phyloP scores from a whole-genome alignment of 2,329 filamentous ascomycete genomes.

The Pestalotiopsis sp. region DNA sequence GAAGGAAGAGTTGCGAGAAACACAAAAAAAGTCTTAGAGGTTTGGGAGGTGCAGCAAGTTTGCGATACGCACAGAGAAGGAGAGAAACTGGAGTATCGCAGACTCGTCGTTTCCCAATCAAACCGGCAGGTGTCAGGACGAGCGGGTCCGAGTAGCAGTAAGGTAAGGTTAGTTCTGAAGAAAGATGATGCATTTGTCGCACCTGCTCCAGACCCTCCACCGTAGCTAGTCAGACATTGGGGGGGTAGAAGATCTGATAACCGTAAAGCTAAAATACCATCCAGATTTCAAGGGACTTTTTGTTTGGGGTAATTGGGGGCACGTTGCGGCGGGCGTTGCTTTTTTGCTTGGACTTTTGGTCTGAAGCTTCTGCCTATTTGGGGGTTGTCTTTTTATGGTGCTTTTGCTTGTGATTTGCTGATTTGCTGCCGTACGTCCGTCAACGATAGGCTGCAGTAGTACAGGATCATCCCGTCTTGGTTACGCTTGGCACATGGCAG shows the following conservation, averaged over 20 bases:
- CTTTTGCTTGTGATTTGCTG: neutral
- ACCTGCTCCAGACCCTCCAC: neutral
- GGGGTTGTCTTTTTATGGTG: neutral
- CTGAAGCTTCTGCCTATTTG: neutral
- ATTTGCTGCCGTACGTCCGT: neutral
- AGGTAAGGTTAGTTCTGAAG: neutral
- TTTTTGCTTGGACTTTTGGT: neutral
- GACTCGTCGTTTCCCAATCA: neutral
- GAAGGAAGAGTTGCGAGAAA: neutral
- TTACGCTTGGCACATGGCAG: slow-evolving; percentile 4
- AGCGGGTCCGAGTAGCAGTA: neutral
- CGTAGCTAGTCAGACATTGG: neutral
- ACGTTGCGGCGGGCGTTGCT: neutral
- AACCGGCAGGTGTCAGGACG: neutral
- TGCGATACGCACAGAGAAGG: neutral
- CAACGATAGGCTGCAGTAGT: slow-evolving; percentile 1
- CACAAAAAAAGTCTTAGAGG: neutral
- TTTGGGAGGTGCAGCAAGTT: neutral
- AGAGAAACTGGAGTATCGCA: neutral
- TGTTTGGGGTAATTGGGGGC: neutral
- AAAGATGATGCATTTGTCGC: neutral
- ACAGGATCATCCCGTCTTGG: slow-evolving; percentile 6
- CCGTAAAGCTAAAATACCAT: neutral
- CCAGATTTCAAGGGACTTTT: neutral
- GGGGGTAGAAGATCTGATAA: neutral